phyloP scores from a whole-genome alignment of 23 red algal species.

The Agarophyton chilense region DNA sequence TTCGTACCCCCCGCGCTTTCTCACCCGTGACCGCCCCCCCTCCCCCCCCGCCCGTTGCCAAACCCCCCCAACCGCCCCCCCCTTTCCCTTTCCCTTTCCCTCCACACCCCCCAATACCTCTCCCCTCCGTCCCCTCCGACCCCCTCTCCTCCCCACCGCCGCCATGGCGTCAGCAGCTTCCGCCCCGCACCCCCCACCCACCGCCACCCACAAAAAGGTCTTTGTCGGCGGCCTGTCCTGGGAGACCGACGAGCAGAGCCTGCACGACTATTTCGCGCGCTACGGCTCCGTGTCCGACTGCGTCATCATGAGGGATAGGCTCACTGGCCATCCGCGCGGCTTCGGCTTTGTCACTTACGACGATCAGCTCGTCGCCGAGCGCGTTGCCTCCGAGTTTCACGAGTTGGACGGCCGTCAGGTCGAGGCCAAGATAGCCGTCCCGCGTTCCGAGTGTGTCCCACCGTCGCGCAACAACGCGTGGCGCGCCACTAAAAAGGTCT shows the following conservation, averaged over 20 bases:
- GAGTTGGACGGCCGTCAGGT: slow-evolving; percentile 93
- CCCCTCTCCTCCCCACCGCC: too few relatives aligned
- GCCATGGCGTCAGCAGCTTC: too few relatives aligned
- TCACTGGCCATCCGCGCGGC: slow-evolving; percentile 92
- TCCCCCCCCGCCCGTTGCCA: too few relatives aligned
- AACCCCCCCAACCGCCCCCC: too few relatives aligned
- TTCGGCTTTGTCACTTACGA: slow-evolving; percentile 98
- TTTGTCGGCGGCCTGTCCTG: slow-evolving; percentile 99
- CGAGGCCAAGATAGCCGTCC: slow-evolving; percentile 94
- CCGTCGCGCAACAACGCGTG: slow-evolving; percentile 35
- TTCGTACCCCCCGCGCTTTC: too few relatives aligned
- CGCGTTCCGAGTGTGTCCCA: slow-evolving; percentile 74
- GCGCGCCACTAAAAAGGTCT: slow-evolving; percentile 83
- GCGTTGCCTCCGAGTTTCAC: slow-evolving; percentile 84
- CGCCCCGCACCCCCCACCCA: not conserved
- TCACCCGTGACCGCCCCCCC: too few relatives aligned
- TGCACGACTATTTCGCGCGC: slow-evolving; percentile 81
- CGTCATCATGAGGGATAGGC: slow-evolving; percentile 94
- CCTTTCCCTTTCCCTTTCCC: too few relatives aligned
- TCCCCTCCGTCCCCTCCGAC: too few relatives aligned
- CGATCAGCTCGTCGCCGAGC: slow-evolving; percentile 72
- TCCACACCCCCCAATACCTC: too few relatives aligned
- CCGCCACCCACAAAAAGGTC: slow-evolving; percentile 69
- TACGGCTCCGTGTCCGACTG: slow-evolving; percentile 84
- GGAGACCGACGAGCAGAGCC: slow-evolving; percentile 85